Conservation (phyloP, 2,329 filamentous ascomycete species). For the Colletotrichum sansevieriae region DNA sequence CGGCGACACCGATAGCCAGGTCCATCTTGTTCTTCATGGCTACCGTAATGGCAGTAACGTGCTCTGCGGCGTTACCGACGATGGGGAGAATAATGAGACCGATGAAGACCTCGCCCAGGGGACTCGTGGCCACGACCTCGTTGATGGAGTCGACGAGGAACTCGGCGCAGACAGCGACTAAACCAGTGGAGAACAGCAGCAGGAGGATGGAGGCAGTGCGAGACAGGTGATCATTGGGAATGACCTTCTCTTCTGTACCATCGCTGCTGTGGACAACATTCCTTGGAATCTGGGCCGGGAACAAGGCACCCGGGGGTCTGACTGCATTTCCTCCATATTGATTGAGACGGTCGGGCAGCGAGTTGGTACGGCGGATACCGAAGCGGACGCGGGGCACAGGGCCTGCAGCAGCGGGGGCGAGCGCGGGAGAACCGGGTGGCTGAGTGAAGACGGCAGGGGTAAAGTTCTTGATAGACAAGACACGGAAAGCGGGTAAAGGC, state of each 20-base stretch:
- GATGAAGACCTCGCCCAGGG: conserved; percentile 75
- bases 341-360: conserved; percentile 77
- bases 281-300: conserved; percentile 61
- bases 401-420: conserved; percentile 49
- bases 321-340: conserved; percentile 48
- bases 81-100: conserved; percentile 80
- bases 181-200: conserved; percentile 72
- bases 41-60: conserved; percentile 78
- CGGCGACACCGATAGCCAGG: conserved; percentile 78
- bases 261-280: conserved; percentile 50
- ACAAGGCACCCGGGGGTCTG: conserved; percentile 63
- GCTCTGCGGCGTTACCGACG: conserved; percentile 80
- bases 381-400: conserved; percentile 70
- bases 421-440: conserved; percentile 43
- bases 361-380: conserved; percentile 80
- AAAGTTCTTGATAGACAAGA: conserved; percentile 75
- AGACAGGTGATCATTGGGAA: conserved; percentile 62
- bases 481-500: conserved; percentile 68
- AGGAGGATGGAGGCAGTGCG: conserved; percentile 71
- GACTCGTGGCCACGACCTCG: conserved; percentile 68
- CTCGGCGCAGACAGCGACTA: conserved; percentile 78
- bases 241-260: conserved; percentile 48
- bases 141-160: conserved; percentile 78
- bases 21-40: conserved; percentile 84
- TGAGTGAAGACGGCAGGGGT: conserved; percentile 77